phyloP scores from a whole-genome alignment of 2,329 filamentous ascomycete species.

The Alternaria ventricosa region DNA sequence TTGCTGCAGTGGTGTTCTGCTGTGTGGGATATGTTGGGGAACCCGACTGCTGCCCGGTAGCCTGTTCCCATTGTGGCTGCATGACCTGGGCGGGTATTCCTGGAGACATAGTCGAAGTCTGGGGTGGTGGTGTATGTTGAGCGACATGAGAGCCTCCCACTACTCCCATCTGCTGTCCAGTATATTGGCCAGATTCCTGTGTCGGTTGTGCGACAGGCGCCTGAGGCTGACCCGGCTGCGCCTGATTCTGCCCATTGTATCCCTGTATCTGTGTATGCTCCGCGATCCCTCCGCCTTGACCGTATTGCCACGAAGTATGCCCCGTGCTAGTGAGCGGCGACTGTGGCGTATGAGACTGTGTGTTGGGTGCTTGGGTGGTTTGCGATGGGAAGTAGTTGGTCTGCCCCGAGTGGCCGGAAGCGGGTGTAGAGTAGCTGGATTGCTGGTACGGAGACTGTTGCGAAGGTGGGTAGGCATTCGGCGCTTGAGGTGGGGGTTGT shows the following conservation, averaged over 20 bases:
- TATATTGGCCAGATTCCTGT: constrained; percentile 14
- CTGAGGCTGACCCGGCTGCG: constrained; percentile 4
- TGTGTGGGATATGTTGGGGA: constrained; percentile 16
- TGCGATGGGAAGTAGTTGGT: constrained; percentile 38
- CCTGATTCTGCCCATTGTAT: constrained; percentile 18
- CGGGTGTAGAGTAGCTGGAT: constrained; percentile 29
- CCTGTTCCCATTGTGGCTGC: constrained; percentile 16
- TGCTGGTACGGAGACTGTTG: constrained; percentile 38
- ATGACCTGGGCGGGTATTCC: constrained; percentile 10
- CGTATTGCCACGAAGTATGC: constrained; percentile 19
- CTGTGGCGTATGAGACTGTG: constrained; percentile 18
- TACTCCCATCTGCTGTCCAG: constrained; percentile 37
- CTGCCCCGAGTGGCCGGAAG: constrained; percentile 28
- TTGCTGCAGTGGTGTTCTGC: constrained; percentile 17
- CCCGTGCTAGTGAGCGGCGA: constrained; percentile 16
- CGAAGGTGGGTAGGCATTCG: constrained; percentile 24
- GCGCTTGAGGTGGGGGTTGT: constrained; percentile 20
- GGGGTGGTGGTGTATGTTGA: constrained; percentile 15
- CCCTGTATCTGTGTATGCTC: constrained; percentile 17
- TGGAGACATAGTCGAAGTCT: constrained; percentile 17
- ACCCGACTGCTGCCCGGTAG: constrained; percentile 15
- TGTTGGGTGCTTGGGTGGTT: constrained; percentile 6
- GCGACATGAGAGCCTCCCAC: constrained; percentile 20
- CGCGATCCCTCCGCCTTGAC: constrained; percentile 13
- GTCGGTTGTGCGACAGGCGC: constrained; percentile 13